Evolutionary conservation across 371 early-diverging fungal species (phyloP).

Genomic region (Saksenaea oblongispora): DNA sequence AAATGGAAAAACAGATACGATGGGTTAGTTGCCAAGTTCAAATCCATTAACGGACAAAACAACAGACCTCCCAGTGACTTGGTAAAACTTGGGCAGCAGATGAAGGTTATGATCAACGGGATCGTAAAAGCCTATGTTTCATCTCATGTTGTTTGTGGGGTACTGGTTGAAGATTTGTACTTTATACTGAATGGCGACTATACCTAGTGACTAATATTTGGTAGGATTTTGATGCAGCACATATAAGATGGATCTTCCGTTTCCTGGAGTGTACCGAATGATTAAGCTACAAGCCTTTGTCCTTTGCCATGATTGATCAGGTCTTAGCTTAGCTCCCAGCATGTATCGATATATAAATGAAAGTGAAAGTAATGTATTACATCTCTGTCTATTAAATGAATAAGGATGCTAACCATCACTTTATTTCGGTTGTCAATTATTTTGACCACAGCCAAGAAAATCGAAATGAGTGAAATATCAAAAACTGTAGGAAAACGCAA

Average conservation of each 20-base stretch:
- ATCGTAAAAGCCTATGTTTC: neutral
- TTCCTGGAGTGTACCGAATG: neutral
- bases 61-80: neutral
- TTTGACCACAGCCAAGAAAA: neutral
- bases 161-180: neutral
- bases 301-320: neutral
- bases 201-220: neutral
- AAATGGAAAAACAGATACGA: neutral
- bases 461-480: neutral
- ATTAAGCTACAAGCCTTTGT: neutral
- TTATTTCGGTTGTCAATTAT: neutral
- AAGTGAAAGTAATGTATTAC: neutral
- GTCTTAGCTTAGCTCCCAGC: neutral
- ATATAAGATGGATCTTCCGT: neutral
- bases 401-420: neutral
- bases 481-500: neutral
- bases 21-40: neutral
- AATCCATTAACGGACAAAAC: neutral
- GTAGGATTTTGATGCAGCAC: neutral
- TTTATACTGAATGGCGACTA: neutral
- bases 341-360: neutral
- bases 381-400: neutral
- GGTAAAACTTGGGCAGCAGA: constrained; percentile 2
- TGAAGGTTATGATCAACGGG: neutral
- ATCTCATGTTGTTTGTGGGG: neutral